Conservation (phyloP, 768 basidiomycete species). For the Panaeolus papilionaceus region DNA sequence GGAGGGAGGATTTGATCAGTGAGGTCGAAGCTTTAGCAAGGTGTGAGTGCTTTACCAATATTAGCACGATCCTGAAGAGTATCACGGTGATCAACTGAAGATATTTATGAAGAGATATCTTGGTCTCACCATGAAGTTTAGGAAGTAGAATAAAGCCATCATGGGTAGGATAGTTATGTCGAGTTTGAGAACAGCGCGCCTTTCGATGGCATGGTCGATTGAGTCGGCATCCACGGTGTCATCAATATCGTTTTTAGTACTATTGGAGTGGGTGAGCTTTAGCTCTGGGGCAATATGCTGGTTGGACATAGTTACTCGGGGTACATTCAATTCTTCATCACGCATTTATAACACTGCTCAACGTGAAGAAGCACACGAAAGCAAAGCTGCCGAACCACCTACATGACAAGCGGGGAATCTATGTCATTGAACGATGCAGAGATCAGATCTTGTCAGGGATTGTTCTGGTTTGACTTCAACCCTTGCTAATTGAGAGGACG, state of each 20-base stretch:
- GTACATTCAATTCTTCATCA: no score
- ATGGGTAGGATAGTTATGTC: slow-evolving; percentile 51
- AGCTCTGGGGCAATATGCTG: not conserved
- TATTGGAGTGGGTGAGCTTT: not conserved
- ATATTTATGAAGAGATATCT: not conserved
- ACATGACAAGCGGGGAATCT: no score
- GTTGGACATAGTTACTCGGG: no score
- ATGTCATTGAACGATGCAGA: no score
- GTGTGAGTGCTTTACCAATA: slow-evolving; percentile 31
- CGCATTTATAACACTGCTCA: no score
- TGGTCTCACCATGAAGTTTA: slow-evolving; percentile 51
- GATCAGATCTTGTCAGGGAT: no score
- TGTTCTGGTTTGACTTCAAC: no score
- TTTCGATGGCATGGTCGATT: slow-evolving; percentile 38
- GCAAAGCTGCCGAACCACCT: no score
- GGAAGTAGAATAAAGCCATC: slow-evolving; percentile 50
- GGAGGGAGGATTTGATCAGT: not conserved
- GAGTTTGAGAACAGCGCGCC: slow-evolving; percentile 49
- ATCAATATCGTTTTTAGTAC: no score
- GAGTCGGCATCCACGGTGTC: not conserved
- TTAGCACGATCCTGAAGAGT: slow-evolving; percentile 52
- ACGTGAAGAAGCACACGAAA: no score
- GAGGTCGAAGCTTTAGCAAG: not conserved
- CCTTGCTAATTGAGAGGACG: no score
- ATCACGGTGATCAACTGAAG: no score